phyloP scores from a whole-genome alignment of 1,284 basidiomycete species.

The Sanghuangporus weigelae region DNA sequence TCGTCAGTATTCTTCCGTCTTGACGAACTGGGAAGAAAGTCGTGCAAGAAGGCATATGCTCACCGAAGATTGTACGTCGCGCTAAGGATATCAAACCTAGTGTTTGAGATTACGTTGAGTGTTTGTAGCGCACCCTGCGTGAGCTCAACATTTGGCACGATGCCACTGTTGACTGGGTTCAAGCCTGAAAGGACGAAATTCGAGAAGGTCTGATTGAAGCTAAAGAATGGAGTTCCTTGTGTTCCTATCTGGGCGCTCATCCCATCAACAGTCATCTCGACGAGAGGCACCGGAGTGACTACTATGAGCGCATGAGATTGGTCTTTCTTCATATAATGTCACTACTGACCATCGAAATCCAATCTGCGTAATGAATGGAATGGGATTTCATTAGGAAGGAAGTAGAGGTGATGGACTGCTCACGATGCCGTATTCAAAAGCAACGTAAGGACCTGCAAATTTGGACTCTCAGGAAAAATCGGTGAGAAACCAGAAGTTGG shows the following conservation, averaged over 20 bases:
- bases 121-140: slow-evolving; percentile 50
- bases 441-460: slow-evolving; percentile 4
- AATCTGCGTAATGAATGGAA: background rate
- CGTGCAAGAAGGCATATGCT: background rate
- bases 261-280: slow-evolving; percentile 12
- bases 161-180: slow-evolving; percentile 50
- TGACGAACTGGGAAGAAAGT: background rate
- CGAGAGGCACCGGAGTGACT: slow-evolving; percentile 5
- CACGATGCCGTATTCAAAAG: slow-evolving; percentile 15
- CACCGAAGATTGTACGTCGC: slow-evolving; percentile 7
- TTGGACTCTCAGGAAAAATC: background rate
- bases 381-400: background rate
- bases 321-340: background rate
- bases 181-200: slow-evolving; percentile 52
- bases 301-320: background rate
- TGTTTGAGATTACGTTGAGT: slow-evolving; percentile 35
- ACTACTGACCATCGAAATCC: slow-evolving; percentile 10
- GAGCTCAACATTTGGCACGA: slow-evolving; percentile 49
- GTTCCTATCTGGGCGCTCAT: slow-evolving; percentile 5
- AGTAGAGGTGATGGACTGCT: background rate
- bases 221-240: slow-evolving; percentile 10
- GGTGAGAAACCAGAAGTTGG: background rate
- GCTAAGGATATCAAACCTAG: slow-evolving; percentile 3
- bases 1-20: background rate
- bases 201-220: slow-evolving; percentile 37